These are phyloP conservation scores for Scleroderma citrinum DNA, from an alignment of 768 basidiomycete genomes.

Conservation along the genomic window DNA sequence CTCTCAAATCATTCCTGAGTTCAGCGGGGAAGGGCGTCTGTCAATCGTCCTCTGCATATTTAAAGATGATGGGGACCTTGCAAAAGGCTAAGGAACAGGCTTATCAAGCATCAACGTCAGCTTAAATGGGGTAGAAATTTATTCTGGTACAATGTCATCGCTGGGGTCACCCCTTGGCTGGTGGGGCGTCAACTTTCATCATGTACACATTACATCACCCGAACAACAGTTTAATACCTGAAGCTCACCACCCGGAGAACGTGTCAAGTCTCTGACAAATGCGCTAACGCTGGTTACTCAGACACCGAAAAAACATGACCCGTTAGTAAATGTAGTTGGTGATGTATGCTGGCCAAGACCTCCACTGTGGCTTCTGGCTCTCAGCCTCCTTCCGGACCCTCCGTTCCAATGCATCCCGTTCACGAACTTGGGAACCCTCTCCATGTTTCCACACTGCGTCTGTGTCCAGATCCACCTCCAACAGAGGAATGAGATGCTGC, in stretches of 20 bases:
- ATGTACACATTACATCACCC: too few species aligned
- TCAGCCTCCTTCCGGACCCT: not conserved
- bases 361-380: not conserved
- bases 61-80: conserved; percentile 37
- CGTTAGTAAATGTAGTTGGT: too few species aligned
- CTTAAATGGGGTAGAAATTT: not conserved
- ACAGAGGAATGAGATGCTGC: conserved; percentile 36
- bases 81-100: conserved; percentile 9
- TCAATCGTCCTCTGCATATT: conserved; percentile 32
- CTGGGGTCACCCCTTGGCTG: too few species aligned
- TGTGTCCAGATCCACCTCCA: conserved; percentile 45
- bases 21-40: conserved; percentile 36
- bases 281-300: too few species aligned
- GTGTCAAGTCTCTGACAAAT: too few species aligned
- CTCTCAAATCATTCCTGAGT: conserved; percentile 33
- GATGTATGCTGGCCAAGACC: not conserved
- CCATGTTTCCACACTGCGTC: conserved; percentile 49
- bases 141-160: too few species aligned
- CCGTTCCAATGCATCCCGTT: conserved; percentile 23
- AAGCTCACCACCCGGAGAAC: too few species aligned
- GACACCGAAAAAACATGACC: too few species aligned
- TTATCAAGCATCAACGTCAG: not conserved
- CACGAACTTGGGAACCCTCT: conserved; percentile 33
- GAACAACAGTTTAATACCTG: too few species aligned
- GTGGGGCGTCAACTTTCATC: too few species aligned